These are phyloP conservation scores for Fusarium sp. DNA, from an alignment of 2,329 filamentous ascomycete genomes.

Conservation along the genomic window DNA sequence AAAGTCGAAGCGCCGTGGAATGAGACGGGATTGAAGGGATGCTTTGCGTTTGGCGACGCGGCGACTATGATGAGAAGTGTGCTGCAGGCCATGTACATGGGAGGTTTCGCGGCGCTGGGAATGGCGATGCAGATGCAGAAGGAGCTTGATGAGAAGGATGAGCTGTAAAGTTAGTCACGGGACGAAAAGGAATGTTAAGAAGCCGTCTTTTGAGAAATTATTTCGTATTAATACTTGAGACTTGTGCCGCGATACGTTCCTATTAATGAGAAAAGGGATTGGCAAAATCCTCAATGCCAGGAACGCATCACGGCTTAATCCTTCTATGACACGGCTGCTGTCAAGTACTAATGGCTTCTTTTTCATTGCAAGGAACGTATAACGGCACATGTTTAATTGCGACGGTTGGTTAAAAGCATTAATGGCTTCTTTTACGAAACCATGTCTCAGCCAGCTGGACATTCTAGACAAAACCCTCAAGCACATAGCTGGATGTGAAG, in stretches of 20 bases:
- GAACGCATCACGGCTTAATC: background rate
- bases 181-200: too few relatives aligned
- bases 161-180: conserved; percentile 33
- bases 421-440: background rate
- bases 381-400: too few relatives aligned
- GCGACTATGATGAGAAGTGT: conserved; percentile 50
- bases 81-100: conserved; percentile 48
- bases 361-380: background rate
- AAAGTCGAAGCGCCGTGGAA: conserved; percentile 59
- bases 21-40: conserved; percentile 62
- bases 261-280: too few relatives aligned
- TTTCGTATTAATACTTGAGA: too few relatives aligned
- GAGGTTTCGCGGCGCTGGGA: conserved; percentile 47
- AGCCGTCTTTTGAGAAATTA: too few relatives aligned
- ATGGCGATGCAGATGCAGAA: conserved; percentile 45
- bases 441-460: background rate
- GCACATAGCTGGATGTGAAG: background rate
- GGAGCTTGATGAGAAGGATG: conserved; percentile 48
- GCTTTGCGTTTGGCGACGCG: conserved; percentile 67
- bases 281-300: background rate
- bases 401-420: background rate
- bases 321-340: background rate
- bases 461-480: background rate
- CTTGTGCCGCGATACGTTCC: too few relatives aligned
- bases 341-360: background rate